Conservation (phyloP, 2,329 filamentous ascomycete genomes). For the Penicillium concentricum region DNA sequence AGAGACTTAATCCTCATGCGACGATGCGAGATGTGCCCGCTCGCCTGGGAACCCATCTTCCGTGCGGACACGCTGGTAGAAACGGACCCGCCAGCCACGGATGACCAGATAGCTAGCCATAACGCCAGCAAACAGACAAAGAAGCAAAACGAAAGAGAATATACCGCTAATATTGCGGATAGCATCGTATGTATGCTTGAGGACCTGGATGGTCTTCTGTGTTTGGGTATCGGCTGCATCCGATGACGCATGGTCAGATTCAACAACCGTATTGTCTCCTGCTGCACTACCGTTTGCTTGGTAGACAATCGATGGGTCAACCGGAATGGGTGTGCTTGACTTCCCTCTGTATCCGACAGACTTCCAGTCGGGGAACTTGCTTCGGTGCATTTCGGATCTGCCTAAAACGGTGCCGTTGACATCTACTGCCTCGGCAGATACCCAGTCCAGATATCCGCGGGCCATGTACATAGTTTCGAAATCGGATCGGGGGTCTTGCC, state of each 20-base stretch:
- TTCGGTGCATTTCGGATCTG: constrained; percentile 19
- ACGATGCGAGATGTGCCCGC: constrained; percentile 10
- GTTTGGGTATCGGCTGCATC: constrained; percentile 15
- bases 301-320: constrained; percentile 14
- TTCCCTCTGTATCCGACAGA: constrained; percentile 17
- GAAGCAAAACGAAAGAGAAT: constrained; percentile 19
- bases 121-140: constrained; percentile 16
- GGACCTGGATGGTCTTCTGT: constrained; percentile 16
- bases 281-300: not conserved
- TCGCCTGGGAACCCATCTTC: constrained; percentile 16
- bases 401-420: constrained; percentile 17
- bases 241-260: not conserved
- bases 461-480: constrained; percentile 25
- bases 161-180: constrained; percentile 20
- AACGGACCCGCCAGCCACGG: constrained; percentile 25
- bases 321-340: constrained; percentile 11
- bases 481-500: constrained; percentile 17
- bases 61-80: constrained; percentile 18
- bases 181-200: constrained; percentile 16
- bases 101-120: constrained; percentile 19
- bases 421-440: constrained; percentile 21
- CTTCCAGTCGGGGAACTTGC: constrained; percentile 17
- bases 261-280: not conserved
- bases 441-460: constrained; percentile 23
- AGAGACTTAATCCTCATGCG: constrained; percentile 13